phyloP scores from a whole-genome alignment of 345 rosid genomes.

The Chamaenerion angustifolium region DNA sequence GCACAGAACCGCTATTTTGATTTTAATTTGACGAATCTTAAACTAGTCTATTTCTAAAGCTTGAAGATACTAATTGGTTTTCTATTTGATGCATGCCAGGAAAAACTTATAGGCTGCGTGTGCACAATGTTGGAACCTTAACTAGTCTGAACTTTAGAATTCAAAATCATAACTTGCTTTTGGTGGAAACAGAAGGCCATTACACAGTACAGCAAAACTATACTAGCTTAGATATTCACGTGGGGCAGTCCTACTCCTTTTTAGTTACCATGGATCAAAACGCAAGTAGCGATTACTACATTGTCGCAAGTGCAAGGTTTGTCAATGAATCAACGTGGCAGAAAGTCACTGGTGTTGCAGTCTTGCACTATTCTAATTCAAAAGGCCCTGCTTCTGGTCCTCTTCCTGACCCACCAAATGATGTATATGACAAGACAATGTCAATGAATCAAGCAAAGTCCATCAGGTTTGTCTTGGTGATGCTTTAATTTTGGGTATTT shows the following conservation, averaged over 20 bases:
- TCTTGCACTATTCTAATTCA: conserved; percentile 87
- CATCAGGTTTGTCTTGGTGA: conserved; percentile 42
- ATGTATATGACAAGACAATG: conserved; percentile 57
- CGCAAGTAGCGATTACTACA: conserved; percentile 69
- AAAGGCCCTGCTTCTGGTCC: conserved; percentile 72
- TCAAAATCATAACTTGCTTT: conserved; percentile 75
- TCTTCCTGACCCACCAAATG: conserved; percentile 55
- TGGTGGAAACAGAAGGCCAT: conserved; percentile 76
- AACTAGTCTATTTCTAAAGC: not conserved
- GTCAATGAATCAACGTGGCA: conserved; percentile 85
- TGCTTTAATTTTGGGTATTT: not conserved
- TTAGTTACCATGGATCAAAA: conserved; percentile 87
- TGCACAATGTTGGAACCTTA: conserved; percentile 79
- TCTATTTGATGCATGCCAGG: conserved; percentile 34
- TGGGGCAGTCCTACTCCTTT: conserved; percentile 88
- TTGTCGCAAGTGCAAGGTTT: conserved; percentile 90
- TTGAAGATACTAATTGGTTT: conserved; percentile 2
- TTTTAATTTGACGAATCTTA: no score
- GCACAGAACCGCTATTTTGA: no score
- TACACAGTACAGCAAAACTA: conserved; percentile 63
- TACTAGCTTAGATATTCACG: conserved; percentile 70
- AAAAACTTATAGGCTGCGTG: conserved; percentile 70
- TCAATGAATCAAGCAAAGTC: conserved; percentile 80
- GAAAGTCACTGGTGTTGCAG: conserved; percentile 81
- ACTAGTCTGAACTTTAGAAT: conserved; percentile 91